Base-by-base conservation (phyloP, 106 monocot genomes). In the Iris macrosiphon region DNA sequence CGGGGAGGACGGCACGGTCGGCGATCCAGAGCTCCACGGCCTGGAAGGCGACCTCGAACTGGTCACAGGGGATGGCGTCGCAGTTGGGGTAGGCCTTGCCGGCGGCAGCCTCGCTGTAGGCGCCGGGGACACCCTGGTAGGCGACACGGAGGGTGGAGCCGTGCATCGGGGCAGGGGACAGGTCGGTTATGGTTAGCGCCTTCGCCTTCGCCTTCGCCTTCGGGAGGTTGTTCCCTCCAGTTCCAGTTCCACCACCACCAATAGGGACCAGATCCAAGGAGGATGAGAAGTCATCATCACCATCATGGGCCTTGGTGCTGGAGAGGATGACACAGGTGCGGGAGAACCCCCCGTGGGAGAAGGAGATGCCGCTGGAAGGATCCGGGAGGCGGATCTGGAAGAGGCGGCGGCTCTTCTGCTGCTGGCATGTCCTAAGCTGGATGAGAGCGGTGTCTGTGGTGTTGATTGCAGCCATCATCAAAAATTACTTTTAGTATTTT, bases 11-110 rank as follows among this genome's bases (percentile, higher is more conserved):
- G 24, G 74, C 79, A 1, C 79, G 74, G 17, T 80, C 79, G 17
- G 66, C 79, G 50, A 78, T 66, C 78, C 78, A 78, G 28, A 67
- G 67, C 52, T 78, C 72, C 28, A 78, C 78, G 23, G 78, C 78
- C 38, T 78, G 77, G 43, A 64, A 72, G 39, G 64, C 63, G 16
- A 64, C 69, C 52, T 69, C 69, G 58, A 72, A 72, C 64, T 72
- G 72, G 45, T 73, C 73, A 53, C 73, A 73, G 52, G 73, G 73
- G 35, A 73, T 73, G 60, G 73, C 73, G 3, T 73, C 73, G 60
- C 73, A 73, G 38, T 66, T 73, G 16, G 73, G 73, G 45, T 73
- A 73, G 9, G 73, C 66, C 22, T 53, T 51, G 20, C 73, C 73
- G 23, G 73, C 73, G 22, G 73, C 73, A 1, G 73, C 65, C 66